These are phyloP conservation scores for Auricularia heimuer DNA, from an alignment of 768 basidiomycete species.

Conservation along the genomic window DNA sequence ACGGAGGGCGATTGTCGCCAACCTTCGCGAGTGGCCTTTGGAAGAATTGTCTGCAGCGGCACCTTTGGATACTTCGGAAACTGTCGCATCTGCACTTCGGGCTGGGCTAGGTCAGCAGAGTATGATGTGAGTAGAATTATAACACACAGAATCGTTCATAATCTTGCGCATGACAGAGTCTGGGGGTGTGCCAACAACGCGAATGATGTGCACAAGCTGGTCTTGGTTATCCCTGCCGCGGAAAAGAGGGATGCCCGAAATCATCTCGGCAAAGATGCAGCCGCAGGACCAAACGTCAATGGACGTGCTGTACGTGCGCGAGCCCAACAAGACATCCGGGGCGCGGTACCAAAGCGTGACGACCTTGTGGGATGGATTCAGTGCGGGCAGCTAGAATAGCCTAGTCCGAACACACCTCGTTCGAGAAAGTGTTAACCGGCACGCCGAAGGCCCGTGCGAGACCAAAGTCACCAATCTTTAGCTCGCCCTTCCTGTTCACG, in stretches of 20 bases:
- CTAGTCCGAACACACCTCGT: constrained; percentile 51
- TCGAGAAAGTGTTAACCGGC: constrained; percentile 97
- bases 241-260: constrained; percentile 92
- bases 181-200: constrained; percentile 90
- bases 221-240: constrained; percentile 95
- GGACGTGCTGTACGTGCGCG: constrained; percentile 93
- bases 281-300: constrained; percentile 99
- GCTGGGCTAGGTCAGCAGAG: constrained; percentile 31
- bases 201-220: constrained; percentile 95
- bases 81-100: constrained; percentile 73
- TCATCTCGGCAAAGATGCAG: constrained; percentile 99
- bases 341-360: constrained; percentile 99
- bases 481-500: constrained; percentile 93
- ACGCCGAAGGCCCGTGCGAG: constrained; percentile 96
- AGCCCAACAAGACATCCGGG: constrained; percentile 93
- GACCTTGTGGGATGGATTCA: constrained; percentile 43
- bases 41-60: constrained; percentile 68
- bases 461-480: constrained; percentile 97
- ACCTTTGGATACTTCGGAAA: constrained; percentile 84
- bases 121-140: neutral
- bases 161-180: constrained; percentile 84
- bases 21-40: constrained; percentile 83
- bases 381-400: neutral
- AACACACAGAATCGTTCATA: constrained; percentile 73
- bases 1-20: constrained; percentile 5